A percentile compares a stretch with the other conserved stretches of the same genome.
These are phyloP conservation scores for Gypsophila paniculata DNA, from an alignment of 179 eudicot species.

Conservation along the genomic window DNA sequence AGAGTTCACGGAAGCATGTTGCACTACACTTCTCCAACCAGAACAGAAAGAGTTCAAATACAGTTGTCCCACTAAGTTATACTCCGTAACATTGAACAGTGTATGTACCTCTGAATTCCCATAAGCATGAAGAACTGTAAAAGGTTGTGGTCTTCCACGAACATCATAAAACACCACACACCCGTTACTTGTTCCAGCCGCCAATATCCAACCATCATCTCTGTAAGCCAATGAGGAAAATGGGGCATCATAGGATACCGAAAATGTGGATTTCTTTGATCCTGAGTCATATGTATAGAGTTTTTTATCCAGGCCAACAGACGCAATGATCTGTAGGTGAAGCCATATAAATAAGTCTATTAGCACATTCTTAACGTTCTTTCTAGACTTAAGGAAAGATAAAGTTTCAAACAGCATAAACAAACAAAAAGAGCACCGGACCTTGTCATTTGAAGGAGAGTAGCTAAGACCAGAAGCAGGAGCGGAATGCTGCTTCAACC, in stretches of 20 bases:
- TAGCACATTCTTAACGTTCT: conserved; percentile 5
- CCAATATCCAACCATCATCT: conserved; percentile 83
- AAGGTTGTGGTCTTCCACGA: conserved; percentile 85
- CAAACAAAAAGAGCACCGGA: conserved; percentile 17
- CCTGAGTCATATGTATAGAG: conserved; percentile 75
- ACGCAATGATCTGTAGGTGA: conserved; percentile 66
- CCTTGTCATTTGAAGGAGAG: conserved; percentile 94
- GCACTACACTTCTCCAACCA: not conserved
- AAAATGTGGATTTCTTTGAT: conserved; percentile 49
- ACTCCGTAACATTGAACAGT: not conserved
- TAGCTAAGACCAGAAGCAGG: conserved; percentile 87
- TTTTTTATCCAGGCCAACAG: conserved; percentile 90
- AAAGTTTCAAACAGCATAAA: not conserved
- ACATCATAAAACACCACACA: conserved; percentile 82
- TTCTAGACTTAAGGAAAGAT: not conserved
- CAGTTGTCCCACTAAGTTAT: not conserved
- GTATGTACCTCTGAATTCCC: conserved; percentile 69
- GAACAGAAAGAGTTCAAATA: not conserved
- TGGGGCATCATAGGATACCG: conserved; percentile 77
- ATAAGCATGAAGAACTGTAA: conserved; percentile 84
- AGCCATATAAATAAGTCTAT: conserved; percentile 3
- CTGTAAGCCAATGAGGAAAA: conserved; percentile 79
- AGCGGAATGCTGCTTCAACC: conserved; percentile 97
- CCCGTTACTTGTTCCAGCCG: conserved; percentile 89
- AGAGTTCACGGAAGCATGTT: not conserved